Percentiles rank a stretch among this genome's conserved stretches.
These are phyloP conservation scores for Phialophora chinensis DNA, from an alignment of 2,329 filamentous ascomycete species.

Conservation along the genomic window DNA sequence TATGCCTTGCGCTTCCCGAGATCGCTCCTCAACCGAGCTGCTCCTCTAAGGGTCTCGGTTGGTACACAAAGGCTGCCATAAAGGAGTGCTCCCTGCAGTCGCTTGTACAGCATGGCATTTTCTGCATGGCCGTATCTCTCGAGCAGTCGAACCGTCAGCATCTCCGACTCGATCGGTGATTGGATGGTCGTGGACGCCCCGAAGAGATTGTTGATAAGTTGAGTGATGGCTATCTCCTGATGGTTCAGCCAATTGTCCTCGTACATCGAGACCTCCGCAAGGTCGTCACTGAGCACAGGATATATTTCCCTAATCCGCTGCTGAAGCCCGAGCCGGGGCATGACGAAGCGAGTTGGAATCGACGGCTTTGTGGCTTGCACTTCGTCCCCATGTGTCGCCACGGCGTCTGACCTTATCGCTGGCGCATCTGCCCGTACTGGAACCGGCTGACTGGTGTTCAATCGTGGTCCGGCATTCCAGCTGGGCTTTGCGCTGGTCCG, in stretches of 20 bases:
- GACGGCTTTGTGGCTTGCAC: slow-evolving; percentile 16
- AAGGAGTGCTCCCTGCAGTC: slow-evolving; percentile 63
- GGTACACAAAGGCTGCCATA: slow-evolving; percentile 64
- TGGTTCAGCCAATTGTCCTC: slow-evolving; percentile 68
- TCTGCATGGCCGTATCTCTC: slow-evolving; percentile 59
- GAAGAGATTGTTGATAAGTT: slow-evolving; percentile 64
- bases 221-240: slow-evolving; percentile 66
- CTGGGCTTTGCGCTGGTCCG: slow-evolving; percentile 13
- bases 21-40: slow-evolving; percentile 59
- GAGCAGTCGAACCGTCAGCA: slow-evolving; percentile 57
- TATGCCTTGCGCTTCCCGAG: slow-evolving; percentile 64
- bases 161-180: slow-evolving; percentile 45
- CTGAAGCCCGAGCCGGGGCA: slow-evolving; percentile 32
- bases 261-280: slow-evolving; percentile 63
- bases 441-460: slow-evolving; percentile 2
- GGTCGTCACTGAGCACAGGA: slow-evolving; percentile 60
- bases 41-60: slow-evolving; percentile 54
- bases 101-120: slow-evolving; percentile 60
- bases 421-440: background rate
- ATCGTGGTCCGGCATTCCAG: slow-evolving; percentile 24
- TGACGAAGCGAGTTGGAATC: slow-evolving; percentile 35
- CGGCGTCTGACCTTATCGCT: background rate
- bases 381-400: background rate
- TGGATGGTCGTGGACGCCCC: slow-evolving; percentile 16
- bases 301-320: slow-evolving; percentile 48